phyloP scores from a whole-genome alignment of 768 basidiomycete species.

The Cubamyces lactineus region DNA sequence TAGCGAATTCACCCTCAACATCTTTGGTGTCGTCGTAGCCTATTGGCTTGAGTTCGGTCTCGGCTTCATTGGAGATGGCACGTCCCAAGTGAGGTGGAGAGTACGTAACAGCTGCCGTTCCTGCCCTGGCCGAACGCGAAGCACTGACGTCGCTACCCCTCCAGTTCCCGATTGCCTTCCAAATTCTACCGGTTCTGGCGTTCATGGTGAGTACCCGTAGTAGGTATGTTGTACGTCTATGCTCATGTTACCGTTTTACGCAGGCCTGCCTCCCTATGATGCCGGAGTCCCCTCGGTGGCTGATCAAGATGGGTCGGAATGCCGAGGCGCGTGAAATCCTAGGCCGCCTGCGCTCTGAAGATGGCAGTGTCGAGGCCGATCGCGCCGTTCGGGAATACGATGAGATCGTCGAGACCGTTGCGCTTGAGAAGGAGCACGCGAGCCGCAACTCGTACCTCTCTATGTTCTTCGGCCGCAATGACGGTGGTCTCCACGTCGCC shows the following conservation, averaged over 20 bases:
- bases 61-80: conserved; percentile 47
- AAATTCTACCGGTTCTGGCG: conserved; percentile 43
- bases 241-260: neutral
- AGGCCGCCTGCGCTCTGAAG: conserved; percentile 38
- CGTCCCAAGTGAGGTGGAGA: conserved; percentile 41
- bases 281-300: conserved; percentile 41
- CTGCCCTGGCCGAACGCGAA: neutral
- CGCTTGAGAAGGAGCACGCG: conserved; percentile 44
- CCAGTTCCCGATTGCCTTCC: conserved; percentile 49
- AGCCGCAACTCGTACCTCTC: conserved; percentile 46
- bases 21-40: conserved; percentile 48
- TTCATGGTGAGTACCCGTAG: conserved; percentile 39
- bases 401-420: conserved; percentile 43
- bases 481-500: conserved; percentile 45
- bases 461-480: conserved; percentile 47
- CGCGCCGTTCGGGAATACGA: conserved; percentile 40
- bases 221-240: neutral
- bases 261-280: conserved; percentile 30
- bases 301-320: conserved; percentile 43
- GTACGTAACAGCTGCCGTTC: conserved; percentile 25
- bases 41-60: conserved; percentile 52
- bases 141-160: neutral
- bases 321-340: conserved; percentile 44
- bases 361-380: conserved; percentile 30
- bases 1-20: conserved; percentile 45